A percentile compares a stretch with the other conserved stretches of the same genome.
Conservation (phyloP, 805 yeast species). For the Barnettozyma sucrosica region DNA sequence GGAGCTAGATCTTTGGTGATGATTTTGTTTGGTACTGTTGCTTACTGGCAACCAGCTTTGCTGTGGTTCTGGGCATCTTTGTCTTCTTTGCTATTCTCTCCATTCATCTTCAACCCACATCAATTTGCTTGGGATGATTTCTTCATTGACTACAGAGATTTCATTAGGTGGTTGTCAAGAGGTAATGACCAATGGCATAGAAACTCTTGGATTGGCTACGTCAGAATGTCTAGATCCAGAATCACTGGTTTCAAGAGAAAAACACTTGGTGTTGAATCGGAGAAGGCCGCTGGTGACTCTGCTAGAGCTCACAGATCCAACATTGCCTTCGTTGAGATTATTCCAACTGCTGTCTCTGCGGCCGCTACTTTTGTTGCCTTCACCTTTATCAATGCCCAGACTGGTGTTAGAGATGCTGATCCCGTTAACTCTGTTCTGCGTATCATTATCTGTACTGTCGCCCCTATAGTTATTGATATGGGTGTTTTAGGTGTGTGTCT, state of each 20-base stretch:
- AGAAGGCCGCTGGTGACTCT: slow-evolving; percentile 79
- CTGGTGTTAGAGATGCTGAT: slow-evolving; percentile 57
- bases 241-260: slow-evolving; percentile 78
- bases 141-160: slow-evolving; percentile 94
- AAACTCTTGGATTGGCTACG: slow-evolving; percentile 84
- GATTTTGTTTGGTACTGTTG: slow-evolving; percentile 65
- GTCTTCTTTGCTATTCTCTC: slow-evolving; percentile 82
- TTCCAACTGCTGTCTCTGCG: slow-evolving; percentile 67
- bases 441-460: slow-evolving; percentile 75
- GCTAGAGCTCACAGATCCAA: slow-evolving; percentile 78
- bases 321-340: slow-evolving; percentile 60
- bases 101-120: slow-evolving; percentile 95
- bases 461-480: slow-evolving; percentile 85
- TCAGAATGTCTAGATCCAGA: slow-evolving; percentile 77
- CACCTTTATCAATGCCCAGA: slow-evolving; percentile 79
- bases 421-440: slow-evolving; percentile 66
- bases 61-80: slow-evolving; percentile 97
- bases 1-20: slow-evolving; percentile 75
- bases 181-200: slow-evolving; percentile 87
- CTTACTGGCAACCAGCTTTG: slow-evolving; percentile 89
- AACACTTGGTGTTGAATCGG: slow-evolving; percentile 70
- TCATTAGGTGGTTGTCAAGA: slow-evolving; percentile 84
- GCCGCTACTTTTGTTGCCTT: slow-evolving; percentile 78
- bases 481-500: slow-evolving; percentile 77
- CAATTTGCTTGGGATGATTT: slow-evolving; percentile 95